Base-by-base conservation (phyloP, 106 monocot genomes). In the Dendrobium chrysotoxum region DNA sequence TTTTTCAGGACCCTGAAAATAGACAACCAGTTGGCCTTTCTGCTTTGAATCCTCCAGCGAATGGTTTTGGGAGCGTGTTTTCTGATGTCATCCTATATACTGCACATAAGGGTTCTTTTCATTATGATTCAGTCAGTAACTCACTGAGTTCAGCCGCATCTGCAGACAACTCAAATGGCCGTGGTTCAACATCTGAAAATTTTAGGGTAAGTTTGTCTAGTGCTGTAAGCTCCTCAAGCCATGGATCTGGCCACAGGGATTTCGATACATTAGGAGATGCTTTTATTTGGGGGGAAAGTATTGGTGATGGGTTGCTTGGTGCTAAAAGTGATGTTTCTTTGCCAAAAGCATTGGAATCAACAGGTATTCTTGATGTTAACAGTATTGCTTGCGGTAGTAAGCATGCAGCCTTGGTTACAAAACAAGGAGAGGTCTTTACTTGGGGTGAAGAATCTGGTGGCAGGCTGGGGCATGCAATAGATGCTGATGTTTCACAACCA, bases 371-470 rank as follows among this genome's bases (percentile, higher is more conserved):
- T 42, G 92, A 94, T 74, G 85, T 92, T 15, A 85, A 83, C 18
- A 81, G 76, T 10, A 72, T 94, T 70, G 83, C 90, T 78, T 94
- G 94, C 50, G 94, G 94, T 10, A 82, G 74, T 53, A 82, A 74
- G 35, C 90, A 92, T 85, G 88, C 88, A 40, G 81, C 81, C 35
- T 61, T 94, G 77, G 86, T 92, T 54, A 94, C 89, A 5, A 88
- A 74, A 75, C 92, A 87, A 65, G 94, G 94, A 28, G 92, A 90
- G 73, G 88, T 90, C 28, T 92, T 90, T 81, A 92, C 84, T 77
- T 94, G 94, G 94, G 94, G 94, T 39, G 86, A 90, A 75, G 94
- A 92, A 57, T 80, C 50, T 67, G 88, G 90, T 21, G 94, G 94
- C 1, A 84, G 90, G 77, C 79, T 94, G 65, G 94, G 94, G 16